These are phyloP conservation scores for Backusella liffmaniae DNA, from an alignment of 192 early-diverging fungal species.

Conservation along the genomic window DNA sequence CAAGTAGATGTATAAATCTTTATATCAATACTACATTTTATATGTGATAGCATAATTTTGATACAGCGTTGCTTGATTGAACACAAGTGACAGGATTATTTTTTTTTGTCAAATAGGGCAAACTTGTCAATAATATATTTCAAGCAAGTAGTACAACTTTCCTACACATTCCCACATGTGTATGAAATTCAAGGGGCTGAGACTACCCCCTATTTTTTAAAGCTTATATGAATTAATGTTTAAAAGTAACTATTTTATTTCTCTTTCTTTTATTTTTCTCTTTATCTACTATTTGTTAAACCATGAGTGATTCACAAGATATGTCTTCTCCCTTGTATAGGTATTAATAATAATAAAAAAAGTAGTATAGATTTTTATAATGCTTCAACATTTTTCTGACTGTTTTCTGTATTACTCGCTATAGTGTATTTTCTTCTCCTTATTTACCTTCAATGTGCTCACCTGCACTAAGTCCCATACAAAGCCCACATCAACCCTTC, in stretches of 20 bases:
- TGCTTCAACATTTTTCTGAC: not conserved
- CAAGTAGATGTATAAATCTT: not conserved
- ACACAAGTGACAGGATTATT: not conserved
- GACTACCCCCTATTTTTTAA: not conserved
- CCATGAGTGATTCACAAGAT: not conserved
- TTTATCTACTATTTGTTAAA: not conserved
- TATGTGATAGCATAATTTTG: not conserved
- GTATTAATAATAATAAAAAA: not conserved
- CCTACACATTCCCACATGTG: not conserved
- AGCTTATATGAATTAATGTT: not conserved
- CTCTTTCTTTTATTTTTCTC: not conserved
- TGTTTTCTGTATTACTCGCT: not conserved
- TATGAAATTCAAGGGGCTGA: not conserved
- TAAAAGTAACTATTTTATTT: not conserved
- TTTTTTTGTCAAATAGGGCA: constrained; percentile 2
- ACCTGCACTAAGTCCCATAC: not conserved
- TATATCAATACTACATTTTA: not conserved
- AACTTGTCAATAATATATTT: not conserved
- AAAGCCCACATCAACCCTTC: not conserved
- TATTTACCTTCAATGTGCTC: not conserved
- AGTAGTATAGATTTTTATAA: not conserved
- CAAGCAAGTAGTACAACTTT: not conserved
- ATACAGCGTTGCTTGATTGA: not conserved
- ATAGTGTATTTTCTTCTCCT: constrained; percentile 3
- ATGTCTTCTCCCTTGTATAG: not conserved